Evolutionary conservation across 768 basidiomycete genomes (phyloP), one percentile per base, ranked within the genome.

Genomic region (Amylocystis lapponica): DNA sequence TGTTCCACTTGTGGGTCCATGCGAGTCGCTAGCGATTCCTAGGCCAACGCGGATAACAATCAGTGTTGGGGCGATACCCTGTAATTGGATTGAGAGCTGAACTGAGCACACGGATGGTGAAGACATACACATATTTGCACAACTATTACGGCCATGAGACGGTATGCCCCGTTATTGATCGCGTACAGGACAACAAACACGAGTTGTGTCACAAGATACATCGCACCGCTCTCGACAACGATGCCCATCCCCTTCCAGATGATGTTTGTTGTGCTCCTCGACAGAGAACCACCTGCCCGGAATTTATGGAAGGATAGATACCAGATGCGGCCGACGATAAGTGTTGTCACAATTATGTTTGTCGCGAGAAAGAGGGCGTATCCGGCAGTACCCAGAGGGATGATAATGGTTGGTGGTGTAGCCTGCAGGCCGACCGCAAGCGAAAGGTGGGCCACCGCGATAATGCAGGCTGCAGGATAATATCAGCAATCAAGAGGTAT

Each of bases 251-350:
- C 68, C 19, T 30, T 16, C 43, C 20, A 14, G 10, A 40, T 41
- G 3, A 36, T 30, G 12, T 27, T 27, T n/a, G n/a, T n/a, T n/a
- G n/a, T n/a, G n/a, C n/a, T n/a, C n/a, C n/a, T n/a, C n/a, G n/a
- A n/a, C n/a, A n/a, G n/a, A n/a, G n/a, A n/a, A 38, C 30, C 25
- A 21, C 8, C 30, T 13, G 37, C 32, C n/a, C 27, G 37, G 6
- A 33, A 21, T 3, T 52, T 52, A n/a, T n/a, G n/a, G n/a, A n/a
- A n/a, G 5, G 55, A 56, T 32, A 51, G 45, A 27, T 49, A 43
- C 66, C 65, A 71, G 25, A 74, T 66, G 25, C 66, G 68, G 30
- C 41, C 56, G 16, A 64, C 63, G 35, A 72, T 72, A 54, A 74
- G 64, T 11, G 41, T 35, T 5, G 71, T 72, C 26, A 72, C 60